Conservation (phyloP, 2,329 filamentous ascomycete species). For the Penicillium glabrum region DNA sequence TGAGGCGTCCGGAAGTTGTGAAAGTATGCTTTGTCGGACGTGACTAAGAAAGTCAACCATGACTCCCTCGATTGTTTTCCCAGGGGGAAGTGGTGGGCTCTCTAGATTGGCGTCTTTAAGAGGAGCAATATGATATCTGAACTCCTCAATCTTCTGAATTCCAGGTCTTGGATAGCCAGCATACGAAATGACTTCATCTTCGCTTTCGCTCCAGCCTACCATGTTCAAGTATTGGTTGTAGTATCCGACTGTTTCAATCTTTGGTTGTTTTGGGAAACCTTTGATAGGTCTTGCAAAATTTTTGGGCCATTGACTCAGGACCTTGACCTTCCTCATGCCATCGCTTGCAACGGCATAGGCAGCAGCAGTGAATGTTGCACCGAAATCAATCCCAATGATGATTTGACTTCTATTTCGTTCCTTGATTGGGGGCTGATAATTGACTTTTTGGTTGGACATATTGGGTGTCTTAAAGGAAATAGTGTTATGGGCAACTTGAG, state of each 20-base stretch:
- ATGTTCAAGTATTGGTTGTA: background rate
- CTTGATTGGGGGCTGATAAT: background rate
- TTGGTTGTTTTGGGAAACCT: background rate
- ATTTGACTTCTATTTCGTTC: background rate
- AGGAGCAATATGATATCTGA: background rate
- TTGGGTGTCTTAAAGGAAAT: background rate
- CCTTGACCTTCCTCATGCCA: background rate
- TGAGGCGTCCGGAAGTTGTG: background rate
- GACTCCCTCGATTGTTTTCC: background rate
- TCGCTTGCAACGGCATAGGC: background rate
- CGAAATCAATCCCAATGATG: background rate
- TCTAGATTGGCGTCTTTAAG: background rate
- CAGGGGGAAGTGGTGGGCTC: background rate
- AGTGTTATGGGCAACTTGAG: background rate
- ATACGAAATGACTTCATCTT: background rate
- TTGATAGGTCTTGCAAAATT: background rate
- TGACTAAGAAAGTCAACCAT: background rate
- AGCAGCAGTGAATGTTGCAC: background rate
- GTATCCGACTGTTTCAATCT: background rate
- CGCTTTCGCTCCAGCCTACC: background rate
- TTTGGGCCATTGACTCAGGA: background rate
- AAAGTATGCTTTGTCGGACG: background rate
- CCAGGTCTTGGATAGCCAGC: background rate
- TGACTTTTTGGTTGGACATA: background rate
- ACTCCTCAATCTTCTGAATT: background rate